Conservation (phyloP, 148 eudicot species). For the Fallopia convolvulus region DNA sequence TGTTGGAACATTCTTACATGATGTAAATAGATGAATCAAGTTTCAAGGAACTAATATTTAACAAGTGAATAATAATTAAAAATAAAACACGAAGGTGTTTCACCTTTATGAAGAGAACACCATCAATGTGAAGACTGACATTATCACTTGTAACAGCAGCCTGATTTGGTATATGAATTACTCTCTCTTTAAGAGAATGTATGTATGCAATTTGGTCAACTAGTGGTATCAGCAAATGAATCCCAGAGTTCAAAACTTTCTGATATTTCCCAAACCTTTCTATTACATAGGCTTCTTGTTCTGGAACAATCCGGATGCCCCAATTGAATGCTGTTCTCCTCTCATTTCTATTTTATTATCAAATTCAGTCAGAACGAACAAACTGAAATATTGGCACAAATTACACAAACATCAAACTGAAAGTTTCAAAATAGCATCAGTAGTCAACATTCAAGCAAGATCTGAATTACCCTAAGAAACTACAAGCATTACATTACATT, state of each 20-base stretch:
- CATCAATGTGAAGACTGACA: constrained; percentile 78
- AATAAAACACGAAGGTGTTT: background rate
- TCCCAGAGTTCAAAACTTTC: constrained; percentile 71
- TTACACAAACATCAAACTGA: background rate
- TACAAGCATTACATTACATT: background rate
- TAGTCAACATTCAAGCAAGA: background rate
- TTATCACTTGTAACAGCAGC: constrained; percentile 89
- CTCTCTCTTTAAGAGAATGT: constrained; percentile 86
- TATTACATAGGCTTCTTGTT: constrained; percentile 72
- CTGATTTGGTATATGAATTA: constrained; percentile 76
- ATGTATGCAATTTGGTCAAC: constrained; percentile 75
- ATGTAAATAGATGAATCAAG: background rate
- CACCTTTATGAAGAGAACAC: constrained; percentile 87
- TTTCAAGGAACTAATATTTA: background rate
- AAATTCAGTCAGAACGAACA: background rate
- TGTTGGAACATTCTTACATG: constrained; percentile 20
- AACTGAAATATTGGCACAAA: background rate
- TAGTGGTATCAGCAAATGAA: constrained; percentile 71
- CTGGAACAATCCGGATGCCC: constrained; percentile 84
- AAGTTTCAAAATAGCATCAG: background rate
- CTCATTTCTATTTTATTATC: constrained; percentile 32
- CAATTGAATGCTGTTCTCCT: constrained; percentile 59
- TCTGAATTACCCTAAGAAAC: background rate
- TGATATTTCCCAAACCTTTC: constrained; percentile 79
- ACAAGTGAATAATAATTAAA: background rate